These are phyloP conservation scores for Bolboschoenoplectus hybrid DNA, from an alignment of 202 grass and related monocot genomes.

Conservation along the genomic window DNA sequence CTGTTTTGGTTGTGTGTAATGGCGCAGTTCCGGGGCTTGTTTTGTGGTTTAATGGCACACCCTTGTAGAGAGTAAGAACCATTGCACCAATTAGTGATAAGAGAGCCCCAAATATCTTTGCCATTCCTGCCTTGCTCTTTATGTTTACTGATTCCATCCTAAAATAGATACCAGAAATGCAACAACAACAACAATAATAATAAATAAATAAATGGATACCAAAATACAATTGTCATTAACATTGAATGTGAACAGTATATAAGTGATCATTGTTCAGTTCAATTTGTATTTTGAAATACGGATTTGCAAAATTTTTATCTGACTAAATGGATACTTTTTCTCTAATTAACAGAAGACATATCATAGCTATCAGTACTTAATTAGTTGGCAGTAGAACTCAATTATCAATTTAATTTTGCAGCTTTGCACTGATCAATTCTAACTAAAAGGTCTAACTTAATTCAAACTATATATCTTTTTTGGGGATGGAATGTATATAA, in stretches of 20 bases:
- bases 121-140: constrained; percentile 62
- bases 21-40: not conserved
- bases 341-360: not conserved
- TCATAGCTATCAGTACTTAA: not conserved
- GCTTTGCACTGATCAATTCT: not conserved
- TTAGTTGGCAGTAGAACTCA: not conserved
- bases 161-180: not conserved
- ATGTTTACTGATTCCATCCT: constrained; percentile 77
- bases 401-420: not conserved
- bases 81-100: constrained; percentile 59
- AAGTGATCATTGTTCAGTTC: not conserved
- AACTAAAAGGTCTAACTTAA: not conserved
- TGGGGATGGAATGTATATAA: not conserved
- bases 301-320: not conserved
- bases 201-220: not conserved
- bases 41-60: constrained; percentile 55
- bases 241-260: not conserved
- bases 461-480: not conserved
- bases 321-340: not conserved
- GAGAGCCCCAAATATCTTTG: constrained; percentile 60
- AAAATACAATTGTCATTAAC: not conserved
- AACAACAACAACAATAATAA: too few species aligned
- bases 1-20: constrained; percentile 17
- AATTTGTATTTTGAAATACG: not conserved
- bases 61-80: constrained; percentile 80